Evolutionary conservation across 2,329 filamentous ascomycete genomes (phyloP).

Genomic region (Cladosporium oxysporum): DNA sequence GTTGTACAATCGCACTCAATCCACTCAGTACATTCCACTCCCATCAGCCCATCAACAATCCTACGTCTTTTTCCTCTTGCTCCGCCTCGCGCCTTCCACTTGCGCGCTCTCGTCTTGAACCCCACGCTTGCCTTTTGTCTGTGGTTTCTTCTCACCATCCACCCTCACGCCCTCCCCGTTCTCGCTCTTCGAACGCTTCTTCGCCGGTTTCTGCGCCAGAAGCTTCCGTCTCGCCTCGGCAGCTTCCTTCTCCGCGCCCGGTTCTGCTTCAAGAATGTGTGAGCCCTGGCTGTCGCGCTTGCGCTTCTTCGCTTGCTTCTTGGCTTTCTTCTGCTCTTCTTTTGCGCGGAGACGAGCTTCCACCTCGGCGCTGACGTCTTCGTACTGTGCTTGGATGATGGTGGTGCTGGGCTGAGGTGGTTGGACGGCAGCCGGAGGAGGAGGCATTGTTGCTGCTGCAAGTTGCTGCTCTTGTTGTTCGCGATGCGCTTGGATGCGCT

Average conservation of each 20-base stretch:
- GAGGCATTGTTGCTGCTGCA: not conserved
- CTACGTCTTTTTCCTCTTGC: constrained; percentile 6
- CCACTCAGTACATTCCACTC: not conserved
- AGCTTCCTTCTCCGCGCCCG: constrained; percentile 31
- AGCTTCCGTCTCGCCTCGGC: not conserved
- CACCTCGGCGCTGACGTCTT: constrained; percentile 36
- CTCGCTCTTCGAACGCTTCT: constrained; percentile 23
- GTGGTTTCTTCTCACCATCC: not conserved
- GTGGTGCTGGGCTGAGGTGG: not conserved
- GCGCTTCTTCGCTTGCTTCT: constrained; percentile 36
- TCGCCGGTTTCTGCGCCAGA: constrained; percentile 21
- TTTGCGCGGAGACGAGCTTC: constrained; percentile 36
- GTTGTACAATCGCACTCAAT: not conserved
- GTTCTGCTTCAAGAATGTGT: constrained; percentile 23
- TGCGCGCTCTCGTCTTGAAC: not conserved
- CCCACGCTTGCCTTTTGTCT: constrained; percentile 12
- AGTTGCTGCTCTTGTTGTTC: constrained; percentile 2
- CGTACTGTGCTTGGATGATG: constrained; percentile 28
- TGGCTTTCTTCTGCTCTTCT: constrained; percentile 28
- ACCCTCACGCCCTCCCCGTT: constrained; percentile 14
- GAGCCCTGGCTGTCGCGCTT: constrained; percentile 38
- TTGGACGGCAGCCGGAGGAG: not conserved
- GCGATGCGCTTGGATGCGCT: constrained; percentile 3
- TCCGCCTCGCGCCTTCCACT: not conserved
- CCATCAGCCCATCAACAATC: not conserved